Evolutionary conservation across 139 green algal genomes (phyloP).

Genomic region (Closterium sp.): DNA sequence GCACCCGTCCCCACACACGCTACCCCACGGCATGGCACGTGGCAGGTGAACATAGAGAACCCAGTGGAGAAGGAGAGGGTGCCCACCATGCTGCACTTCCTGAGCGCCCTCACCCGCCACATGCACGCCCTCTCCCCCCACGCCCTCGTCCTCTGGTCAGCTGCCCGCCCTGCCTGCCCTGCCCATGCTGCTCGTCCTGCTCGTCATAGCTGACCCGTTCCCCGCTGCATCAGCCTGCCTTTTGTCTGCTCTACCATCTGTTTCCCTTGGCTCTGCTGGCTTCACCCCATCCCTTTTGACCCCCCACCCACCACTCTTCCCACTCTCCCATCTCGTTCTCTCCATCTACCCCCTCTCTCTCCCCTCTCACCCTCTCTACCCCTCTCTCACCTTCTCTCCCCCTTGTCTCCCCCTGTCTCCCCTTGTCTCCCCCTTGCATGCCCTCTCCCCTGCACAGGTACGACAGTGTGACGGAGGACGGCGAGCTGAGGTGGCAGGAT

Average conservation of each 20-base stretch:
- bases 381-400: background rate
- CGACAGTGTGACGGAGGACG: conserved; percentile 76
- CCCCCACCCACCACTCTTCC: background rate
- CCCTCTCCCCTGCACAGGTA: conserved; percentile 62
- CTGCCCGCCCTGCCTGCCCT: no score
- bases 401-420: background rate
- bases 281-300: no score
- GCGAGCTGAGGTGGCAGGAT: conserved; percentile 80
- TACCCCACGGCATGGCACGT: no score
- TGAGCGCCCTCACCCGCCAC: conserved; percentile 29
- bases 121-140: conserved; percentile 16
- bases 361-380: background rate
- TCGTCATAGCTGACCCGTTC: no score
- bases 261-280: no score
- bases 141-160: conserved; percentile 34
- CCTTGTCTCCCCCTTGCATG: background rate
- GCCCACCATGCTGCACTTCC: conserved; percentile 67
- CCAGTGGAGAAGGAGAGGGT: conserved; percentile 51
- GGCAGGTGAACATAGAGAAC: conserved; percentile 84
- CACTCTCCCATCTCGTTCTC: background rate
- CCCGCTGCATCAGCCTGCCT: no score
- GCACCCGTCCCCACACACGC: no score
- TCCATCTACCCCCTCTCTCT: background rate
- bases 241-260: background rate
- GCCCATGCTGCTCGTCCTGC: no score